Evolutionary conservation across 306 rosid species (phyloP), one percentile per base, ranked within the genome.

Genomic region (Gynostemma pentaphyllum): DNA sequence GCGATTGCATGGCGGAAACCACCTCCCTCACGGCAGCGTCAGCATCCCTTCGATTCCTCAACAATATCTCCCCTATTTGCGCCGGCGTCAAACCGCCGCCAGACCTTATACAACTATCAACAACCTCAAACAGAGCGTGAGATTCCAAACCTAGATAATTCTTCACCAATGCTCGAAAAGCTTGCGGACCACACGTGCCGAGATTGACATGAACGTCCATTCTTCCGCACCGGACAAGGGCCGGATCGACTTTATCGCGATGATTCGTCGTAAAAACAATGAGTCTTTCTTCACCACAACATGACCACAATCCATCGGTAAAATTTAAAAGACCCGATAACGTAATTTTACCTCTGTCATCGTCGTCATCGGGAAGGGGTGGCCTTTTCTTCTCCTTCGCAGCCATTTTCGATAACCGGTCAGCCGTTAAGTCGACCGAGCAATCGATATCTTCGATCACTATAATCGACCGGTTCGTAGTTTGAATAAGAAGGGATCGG

Each of bases 361-460:
- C 84, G 10, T 70, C 73, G 2, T 27, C 42, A 29, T 28, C 50
- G 37, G 67, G 77, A 0, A 45, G 16, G n/a, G 27, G 13, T 18
- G 24, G 64, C 42, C 68, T 48, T 28, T 60, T 70, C 39, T 49
- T 53, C 49, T 68, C 65, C 71, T 2, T 1, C 46, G n/a, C n/a
- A n/a, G n/a, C n/a, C n/a, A n/a, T n/a, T n/a, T 77, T 87, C 24
- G 41, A 13, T 40, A 45, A 36, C 37, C 95, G 79, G 13, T 89
- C 89, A 0, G 86, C 92, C 5, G 97, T 89, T 46, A 89, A 73
- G 53, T 89, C 92, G 0, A 81, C 84, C 1, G 97, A 80, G 42
- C 97, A 89, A 29, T 89, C 97, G 16, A 89, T 89, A 46, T 89
- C 95, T 34, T 89, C 95, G 2, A 89, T 89, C 9, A 86, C 97